Evolutionary conservation across 805 yeast genomes (phyloP).

Genomic region (Dipodascopsis uninucleata): DNA sequence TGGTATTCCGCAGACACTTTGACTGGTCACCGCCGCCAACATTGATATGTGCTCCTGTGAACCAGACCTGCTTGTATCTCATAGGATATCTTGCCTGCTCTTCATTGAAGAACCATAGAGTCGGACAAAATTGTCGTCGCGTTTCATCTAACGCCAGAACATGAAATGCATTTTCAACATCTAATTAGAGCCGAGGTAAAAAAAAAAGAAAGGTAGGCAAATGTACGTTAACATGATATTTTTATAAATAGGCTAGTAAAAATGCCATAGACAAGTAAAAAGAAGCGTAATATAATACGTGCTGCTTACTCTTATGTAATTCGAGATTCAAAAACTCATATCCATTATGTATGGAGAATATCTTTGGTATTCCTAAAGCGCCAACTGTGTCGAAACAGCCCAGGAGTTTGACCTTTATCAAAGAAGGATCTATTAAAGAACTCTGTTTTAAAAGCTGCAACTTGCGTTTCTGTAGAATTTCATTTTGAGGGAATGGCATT

Average conservation of each 20-base stretch:
- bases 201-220: too few relatives aligned
- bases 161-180: constrained; percentile 21
- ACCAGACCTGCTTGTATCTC: constrained; percentile 25
- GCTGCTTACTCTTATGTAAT: constrained; percentile 11
- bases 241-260: neutral
- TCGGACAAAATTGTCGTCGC: constrained; percentile 12
- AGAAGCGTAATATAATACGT: too few relatives aligned
- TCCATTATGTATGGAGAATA: neutral
- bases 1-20: constrained; percentile 1
- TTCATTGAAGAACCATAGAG: constrained; percentile 15
- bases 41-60: constrained; percentile 18
- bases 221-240: too few relatives aligned
- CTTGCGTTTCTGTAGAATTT: neutral
- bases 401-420: constrained; percentile 3
- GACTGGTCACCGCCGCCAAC: constrained; percentile 21
- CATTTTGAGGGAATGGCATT: neutral
- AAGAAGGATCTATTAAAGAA: neutral
- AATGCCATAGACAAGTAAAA: neutral
- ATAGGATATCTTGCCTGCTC: too few relatives aligned
- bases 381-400: constrained; percentile 28
- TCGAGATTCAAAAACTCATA: constrained; percentile 12
- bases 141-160: constrained; percentile 21
- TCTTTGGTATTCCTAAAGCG: constrained; percentile 18
- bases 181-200: constrained; percentile 4
- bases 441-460: neutral